phyloP scores from a whole-genome alignment of 2,329 filamentous ascomycete species.

The Aspergillus sp. region DNA sequence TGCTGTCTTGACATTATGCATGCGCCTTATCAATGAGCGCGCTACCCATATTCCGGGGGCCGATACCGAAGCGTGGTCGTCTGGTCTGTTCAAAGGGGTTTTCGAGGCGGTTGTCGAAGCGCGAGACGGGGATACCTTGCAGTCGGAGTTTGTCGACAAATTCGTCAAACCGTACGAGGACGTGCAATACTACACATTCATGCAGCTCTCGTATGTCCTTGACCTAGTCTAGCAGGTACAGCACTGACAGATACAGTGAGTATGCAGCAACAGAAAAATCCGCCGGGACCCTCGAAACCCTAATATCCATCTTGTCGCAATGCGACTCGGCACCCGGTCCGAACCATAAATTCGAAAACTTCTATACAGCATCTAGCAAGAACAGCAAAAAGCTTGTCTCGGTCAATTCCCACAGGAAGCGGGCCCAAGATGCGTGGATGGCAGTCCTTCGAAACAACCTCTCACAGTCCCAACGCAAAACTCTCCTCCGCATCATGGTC shows the following conservation, averaged over 20 bases:
- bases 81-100: slow-evolving; percentile 55
- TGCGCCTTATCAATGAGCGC: slow-evolving; percentile 78
- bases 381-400: slow-evolving; percentile 62
- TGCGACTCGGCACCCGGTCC: slow-evolving; percentile 58
- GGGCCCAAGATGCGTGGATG: slow-evolving; percentile 80
- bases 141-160: slow-evolving; percentile 64
- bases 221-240: background rate
- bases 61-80: slow-evolving; percentile 61
- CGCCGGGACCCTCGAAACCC: slow-evolving; percentile 22
- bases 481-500: slow-evolving; percentile 64
- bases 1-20: slow-evolving; percentile 66
- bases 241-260: slow-evolving; percentile 20
- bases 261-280: slow-evolving; percentile 22
- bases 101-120: slow-evolving; percentile 53
- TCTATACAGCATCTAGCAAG: slow-evolving; percentile 43
- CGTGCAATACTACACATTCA: slow-evolving; percentile 72
- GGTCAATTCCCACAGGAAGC: slow-evolving; percentile 61
- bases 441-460: slow-evolving; percentile 59
- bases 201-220: slow-evolving; percentile 56
- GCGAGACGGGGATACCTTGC: slow-evolving; percentile 49
- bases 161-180: slow-evolving; percentile 76
- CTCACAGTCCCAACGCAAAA: slow-evolving; percentile 66
- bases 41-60: slow-evolving; percentile 52
- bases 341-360: slow-evolving; percentile 28
- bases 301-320: slow-evolving; percentile 30